phyloP scores from a whole-genome alignment of 2,329 filamentous ascomycete genomes.

The Keithomyces neogunnii region DNA sequence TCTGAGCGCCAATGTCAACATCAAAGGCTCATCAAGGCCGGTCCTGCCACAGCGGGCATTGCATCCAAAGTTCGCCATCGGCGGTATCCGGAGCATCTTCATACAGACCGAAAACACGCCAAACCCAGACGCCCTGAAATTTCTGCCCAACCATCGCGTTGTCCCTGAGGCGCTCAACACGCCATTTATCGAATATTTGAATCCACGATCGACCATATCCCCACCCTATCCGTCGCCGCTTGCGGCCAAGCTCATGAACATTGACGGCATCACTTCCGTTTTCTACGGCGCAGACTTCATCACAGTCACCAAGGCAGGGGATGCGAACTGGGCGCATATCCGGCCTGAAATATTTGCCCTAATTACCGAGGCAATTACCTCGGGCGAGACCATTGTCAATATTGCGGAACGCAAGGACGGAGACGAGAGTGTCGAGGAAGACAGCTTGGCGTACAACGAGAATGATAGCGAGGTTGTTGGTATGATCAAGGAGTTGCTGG shows the following conservation, averaged over 20 bases:
- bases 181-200: conserved; percentile 86
- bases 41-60: conserved; percentile 7
- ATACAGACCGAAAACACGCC: conserved; percentile 95
- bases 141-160: conserved; percentile 81
- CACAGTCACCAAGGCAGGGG: conserved; percentile 83
- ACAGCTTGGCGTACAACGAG: conserved; percentile 76
- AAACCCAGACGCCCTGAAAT: conserved; percentile 93
- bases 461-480: conserved; percentile 89
- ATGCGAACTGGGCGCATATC: conserved; percentile 88
- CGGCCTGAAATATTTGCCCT: conserved; percentile 92
- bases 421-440: conserved; percentile 39
- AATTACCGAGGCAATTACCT: conserved; percentile 86
- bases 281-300: conserved; percentile 97
- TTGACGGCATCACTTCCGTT: conserved; percentile 89
- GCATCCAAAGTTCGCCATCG: conserved; percentile 8
- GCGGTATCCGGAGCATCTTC: conserved; percentile 68
- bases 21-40: conserved; percentile 8
- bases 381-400: conserved; percentile 73
- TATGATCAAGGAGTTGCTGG: conserved; percentile 97
- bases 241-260: conserved; percentile 81
- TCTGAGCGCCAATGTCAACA: not conserved
- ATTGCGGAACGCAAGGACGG: conserved; percentile 53
- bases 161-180: conserved; percentile 65
- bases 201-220: conserved; percentile 77
- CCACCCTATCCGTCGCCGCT: conserved; percentile 87